phyloP scores from a whole-genome alignment of 305 asterid species.

The Fraxinus angustifolia region DNA sequence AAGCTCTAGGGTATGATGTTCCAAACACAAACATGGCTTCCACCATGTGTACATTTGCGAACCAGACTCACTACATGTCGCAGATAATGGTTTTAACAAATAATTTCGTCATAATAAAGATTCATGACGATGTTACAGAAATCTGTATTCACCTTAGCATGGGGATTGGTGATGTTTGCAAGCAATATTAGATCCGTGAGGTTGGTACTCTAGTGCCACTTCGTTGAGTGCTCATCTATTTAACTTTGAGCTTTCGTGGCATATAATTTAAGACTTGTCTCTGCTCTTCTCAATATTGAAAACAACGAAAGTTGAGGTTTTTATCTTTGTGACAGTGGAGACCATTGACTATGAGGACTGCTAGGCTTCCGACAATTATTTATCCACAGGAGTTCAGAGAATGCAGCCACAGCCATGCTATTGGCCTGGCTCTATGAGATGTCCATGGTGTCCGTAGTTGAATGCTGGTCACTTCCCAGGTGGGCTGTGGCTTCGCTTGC shows the following conservation, averaged over 20 bases:
- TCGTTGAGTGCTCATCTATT: not conserved
- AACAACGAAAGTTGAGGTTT: not conserved
- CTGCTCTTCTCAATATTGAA: not conserved
- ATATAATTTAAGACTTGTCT: not conserved
- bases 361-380: not conserved
- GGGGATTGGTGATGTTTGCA: not conserved
- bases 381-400: not conserved
- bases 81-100: not conserved
- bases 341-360: not conserved
- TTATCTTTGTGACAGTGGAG: not conserved
- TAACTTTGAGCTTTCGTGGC: not conserved
- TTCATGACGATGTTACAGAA: not conserved
- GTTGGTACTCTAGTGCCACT: not conserved
- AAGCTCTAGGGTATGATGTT: not conserved
- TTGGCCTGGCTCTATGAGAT: not conserved
- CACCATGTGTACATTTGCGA: not conserved
- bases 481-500: not conserved
- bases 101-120: not conserved
- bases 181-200: not conserved
- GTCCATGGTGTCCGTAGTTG: not conserved
- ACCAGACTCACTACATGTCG: not conserved
- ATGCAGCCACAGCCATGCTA: not conserved
- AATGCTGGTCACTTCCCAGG: constrained; percentile 17
- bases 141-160: not conserved
- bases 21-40: not conserved